These are phyloP conservation scores for Penicillium digitatum DNA, from an alignment of 2,329 filamentous ascomycete genomes.

Conservation along the genomic window DNA sequence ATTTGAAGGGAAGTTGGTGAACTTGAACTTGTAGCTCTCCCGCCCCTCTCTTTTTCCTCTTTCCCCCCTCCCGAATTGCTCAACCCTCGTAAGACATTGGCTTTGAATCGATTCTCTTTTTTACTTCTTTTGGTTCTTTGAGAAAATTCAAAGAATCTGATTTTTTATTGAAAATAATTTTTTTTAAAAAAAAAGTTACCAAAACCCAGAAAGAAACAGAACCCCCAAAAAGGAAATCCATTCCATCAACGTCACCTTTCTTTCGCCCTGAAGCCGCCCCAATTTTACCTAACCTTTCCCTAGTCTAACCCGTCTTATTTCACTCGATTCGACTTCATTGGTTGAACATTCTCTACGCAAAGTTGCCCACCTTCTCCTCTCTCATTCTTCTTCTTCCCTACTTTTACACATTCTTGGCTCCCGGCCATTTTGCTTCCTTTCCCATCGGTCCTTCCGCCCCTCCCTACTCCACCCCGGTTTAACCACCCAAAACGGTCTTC, in stretches of 20 bases:
- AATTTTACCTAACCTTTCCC: conserved; percentile 20
- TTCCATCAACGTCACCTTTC: conserved; percentile 8
- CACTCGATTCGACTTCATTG: conserved; percentile 13
- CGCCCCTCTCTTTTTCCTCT: conserved; percentile 20
- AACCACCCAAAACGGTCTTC: conserved; percentile 54
- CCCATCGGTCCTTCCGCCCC: conserved; percentile 36
- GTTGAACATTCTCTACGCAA: conserved; percentile 19
- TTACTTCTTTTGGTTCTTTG: neutral
- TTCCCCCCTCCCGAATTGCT: conserved; percentile 12
- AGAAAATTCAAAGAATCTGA: neutral
- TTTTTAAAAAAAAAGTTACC: neutral
- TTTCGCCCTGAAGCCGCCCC: conserved; percentile 13
- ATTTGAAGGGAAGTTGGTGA: neutral
- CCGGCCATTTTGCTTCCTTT: conserved; percentile 28
- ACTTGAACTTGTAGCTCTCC: conserved; percentile 12
- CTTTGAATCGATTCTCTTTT: neutral
- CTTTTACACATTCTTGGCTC: conserved; percentile 33
- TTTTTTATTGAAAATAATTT: neutral
- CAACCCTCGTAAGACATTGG: conserved; percentile 12
- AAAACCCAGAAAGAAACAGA: neutral
- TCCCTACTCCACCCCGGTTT: conserved; percentile 30
- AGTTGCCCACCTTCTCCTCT: conserved; percentile 20
- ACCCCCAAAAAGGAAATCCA: neutral
- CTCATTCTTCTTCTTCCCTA: conserved; percentile 18
- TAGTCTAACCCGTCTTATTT: conserved; percentile 16